These are phyloP conservation scores for Cicer bijugum DNA, from an alignment of 306 rosid genomes.

Conservation along the genomic window DNA sequence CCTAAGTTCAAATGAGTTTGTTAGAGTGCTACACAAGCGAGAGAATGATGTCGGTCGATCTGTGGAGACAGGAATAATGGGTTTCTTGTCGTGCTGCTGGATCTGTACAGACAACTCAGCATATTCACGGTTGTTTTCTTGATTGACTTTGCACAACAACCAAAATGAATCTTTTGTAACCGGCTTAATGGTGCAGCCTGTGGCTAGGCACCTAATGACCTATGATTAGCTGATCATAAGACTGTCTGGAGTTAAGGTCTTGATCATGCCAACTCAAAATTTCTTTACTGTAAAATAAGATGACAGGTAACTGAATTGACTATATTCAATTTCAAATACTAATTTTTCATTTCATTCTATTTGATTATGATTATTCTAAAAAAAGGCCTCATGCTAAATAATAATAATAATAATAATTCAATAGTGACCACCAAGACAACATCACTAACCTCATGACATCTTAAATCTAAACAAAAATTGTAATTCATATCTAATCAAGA, in stretches of 20 bases:
- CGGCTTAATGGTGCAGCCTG: too few relatives aligned
- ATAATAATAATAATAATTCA: background rate
- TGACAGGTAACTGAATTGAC: background rate
- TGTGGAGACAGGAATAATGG: conserved; percentile 58
- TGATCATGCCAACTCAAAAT: background rate
- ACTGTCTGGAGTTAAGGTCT: too few relatives aligned
- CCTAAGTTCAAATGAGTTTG: conserved; percentile 67
- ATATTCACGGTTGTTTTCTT: conserved; percentile 33
- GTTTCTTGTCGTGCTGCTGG: conserved; percentile 55
- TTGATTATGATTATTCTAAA: conserved; percentile 1
- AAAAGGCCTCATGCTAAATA: background rate
- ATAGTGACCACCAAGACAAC: background rate
- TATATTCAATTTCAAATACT: background rate
- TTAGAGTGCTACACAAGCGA: conserved; percentile 62
- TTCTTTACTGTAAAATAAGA: background rate
- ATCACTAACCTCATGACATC: background rate
- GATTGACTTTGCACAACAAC: background rate
- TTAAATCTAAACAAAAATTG: background rate
- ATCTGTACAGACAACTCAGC: conserved; percentile 27
- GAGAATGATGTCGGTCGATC: conserved; percentile 70
- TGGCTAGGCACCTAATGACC: too few relatives aligned
- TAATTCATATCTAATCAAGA: background rate
- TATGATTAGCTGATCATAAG: too few relatives aligned
- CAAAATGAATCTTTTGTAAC: too few relatives aligned
- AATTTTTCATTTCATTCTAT: background rate